Evolutionary conservation across 1,284 basidiomycete species (phyloP).

Genomic region (Neonothopanus nambi): DNA sequence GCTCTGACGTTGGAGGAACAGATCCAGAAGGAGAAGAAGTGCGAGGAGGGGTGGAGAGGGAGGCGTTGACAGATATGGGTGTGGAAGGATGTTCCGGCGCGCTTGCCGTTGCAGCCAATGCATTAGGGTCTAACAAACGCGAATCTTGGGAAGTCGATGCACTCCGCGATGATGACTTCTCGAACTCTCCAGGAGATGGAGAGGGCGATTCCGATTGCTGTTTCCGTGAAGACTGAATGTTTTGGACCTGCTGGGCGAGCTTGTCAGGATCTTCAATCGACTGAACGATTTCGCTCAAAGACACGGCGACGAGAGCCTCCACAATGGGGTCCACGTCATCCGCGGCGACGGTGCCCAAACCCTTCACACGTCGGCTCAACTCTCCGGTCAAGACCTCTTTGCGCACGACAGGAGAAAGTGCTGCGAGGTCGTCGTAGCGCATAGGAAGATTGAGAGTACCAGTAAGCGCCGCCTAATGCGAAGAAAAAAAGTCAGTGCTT

Average conservation of each 20-base stretch:
- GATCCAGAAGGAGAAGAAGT: constrained; percentile 81
- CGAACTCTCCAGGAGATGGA: constrained; percentile 28
- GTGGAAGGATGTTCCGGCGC: constrained; percentile 83
- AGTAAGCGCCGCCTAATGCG: constrained; percentile 66
- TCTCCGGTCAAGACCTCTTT: constrained; percentile 84
- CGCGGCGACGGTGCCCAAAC: constrained; percentile 48
- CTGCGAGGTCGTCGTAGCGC: constrained; percentile 78
- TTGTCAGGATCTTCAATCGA: constrained; percentile 70
- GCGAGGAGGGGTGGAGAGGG: constrained; percentile 73
- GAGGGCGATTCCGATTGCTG: constrained; percentile 22
- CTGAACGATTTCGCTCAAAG: constrained; percentile 73
- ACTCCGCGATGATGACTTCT: constrained; percentile 42
- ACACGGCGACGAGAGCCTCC: constrained; percentile 63
- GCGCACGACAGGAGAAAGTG: constrained; percentile 79
- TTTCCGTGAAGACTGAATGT: constrained; percentile 42
- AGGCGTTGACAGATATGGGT: constrained; percentile 72
- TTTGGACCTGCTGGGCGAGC: constrained; percentile 63
- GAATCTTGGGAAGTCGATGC: constrained; percentile 64
- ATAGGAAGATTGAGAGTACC: constrained; percentile 78
- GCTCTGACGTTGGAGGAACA: constrained; percentile 67
- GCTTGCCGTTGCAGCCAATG: constrained; percentile 70
- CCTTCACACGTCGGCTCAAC: constrained; percentile 70
- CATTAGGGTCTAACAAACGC: constrained; percentile 56
- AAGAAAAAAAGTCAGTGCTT: neutral
- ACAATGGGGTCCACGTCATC: constrained; percentile 67